Conservation (phyloP, 2,329 filamentous ascomycete genomes). For the Nemania sp. region DNA sequence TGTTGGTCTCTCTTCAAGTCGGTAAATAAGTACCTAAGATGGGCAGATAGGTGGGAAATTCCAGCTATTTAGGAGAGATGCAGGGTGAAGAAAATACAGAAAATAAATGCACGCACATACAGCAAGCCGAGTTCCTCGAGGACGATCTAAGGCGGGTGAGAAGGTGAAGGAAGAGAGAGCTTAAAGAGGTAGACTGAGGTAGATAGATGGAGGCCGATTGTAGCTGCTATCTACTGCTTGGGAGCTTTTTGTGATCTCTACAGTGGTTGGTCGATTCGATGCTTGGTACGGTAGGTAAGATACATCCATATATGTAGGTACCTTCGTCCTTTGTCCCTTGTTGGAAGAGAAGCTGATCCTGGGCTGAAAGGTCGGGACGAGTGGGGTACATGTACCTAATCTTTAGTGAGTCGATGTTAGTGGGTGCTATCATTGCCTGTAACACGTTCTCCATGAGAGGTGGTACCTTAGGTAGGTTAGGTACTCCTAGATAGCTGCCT, state of each 20-base stretch:
- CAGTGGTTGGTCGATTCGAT: not conserved
- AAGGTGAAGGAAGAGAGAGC: conserved; percentile 12
- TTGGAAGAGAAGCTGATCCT: no score
- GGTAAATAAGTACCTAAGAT: not conserved
- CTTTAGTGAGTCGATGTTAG: conserved; percentile 9
- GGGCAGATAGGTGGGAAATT: not conserved
- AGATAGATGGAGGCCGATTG: no score
- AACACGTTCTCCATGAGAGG: no score
- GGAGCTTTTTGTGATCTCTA: conserved; percentile 3
- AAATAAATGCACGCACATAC: not conserved
- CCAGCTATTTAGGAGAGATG: not conserved
- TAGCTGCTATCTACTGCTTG: not conserved
- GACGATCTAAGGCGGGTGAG: not conserved
- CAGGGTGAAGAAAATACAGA: conserved; percentile 1
- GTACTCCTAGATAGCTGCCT: not conserved
- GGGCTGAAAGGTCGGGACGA: not conserved
- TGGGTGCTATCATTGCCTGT: no score
- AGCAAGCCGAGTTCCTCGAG: not conserved
- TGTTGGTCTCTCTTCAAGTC: not conserved
- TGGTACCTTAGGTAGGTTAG: no score
- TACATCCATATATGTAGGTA: not conserved
- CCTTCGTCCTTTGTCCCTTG: not conserved
- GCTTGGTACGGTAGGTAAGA: no score
- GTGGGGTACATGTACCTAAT: conserved; percentile 2
- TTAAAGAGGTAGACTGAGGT: not conserved